Evolutionary conservation across 2,329 filamentous ascomycete species (phyloP).

Genomic region (Saccharata proteae): DNA sequence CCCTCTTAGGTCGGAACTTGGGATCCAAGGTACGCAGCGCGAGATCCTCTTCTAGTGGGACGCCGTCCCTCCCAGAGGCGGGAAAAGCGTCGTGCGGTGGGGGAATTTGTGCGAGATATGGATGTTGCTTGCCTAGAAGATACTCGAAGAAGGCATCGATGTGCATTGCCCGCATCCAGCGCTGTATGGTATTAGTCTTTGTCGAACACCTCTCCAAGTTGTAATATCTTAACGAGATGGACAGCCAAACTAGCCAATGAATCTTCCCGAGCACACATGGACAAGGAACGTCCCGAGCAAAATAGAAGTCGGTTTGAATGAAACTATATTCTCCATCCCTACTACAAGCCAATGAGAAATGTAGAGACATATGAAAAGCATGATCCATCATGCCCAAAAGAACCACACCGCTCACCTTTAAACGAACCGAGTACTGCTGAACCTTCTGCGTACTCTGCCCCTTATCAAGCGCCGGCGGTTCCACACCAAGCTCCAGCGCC

Average conservation of each 20-base stretch:
- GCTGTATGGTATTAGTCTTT: constrained; percentile 37
- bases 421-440: constrained; percentile 81
- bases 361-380: constrained; percentile 1
- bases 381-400: background rate
- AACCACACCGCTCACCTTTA: constrained; percentile 82
- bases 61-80: constrained; percentile 62
- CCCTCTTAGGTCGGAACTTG: constrained; percentile 52
- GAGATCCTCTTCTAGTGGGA: constrained; percentile 77
- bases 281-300: too few relatives aligned
- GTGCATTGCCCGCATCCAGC: constrained; percentile 96
- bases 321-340: too few relatives aligned
- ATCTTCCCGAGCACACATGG: too few relatives aligned
- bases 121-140: constrained; percentile 62
- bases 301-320: too few relatives aligned
- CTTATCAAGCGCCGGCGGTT: constrained; percentile 68
- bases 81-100: constrained; percentile 49
- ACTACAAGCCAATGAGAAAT: too few relatives aligned
- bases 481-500: constrained; percentile 76
- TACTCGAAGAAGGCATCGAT: constrained; percentile 93
- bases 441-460: constrained; percentile 87
- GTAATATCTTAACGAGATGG: too few relatives aligned
- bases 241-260: too few relatives aligned
- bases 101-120: constrained; percentile 71
- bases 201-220: too few relatives aligned
- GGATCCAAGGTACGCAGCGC: constrained; percentile 74